These are phyloP conservation scores for Mycena galopus DNA, from an alignment of 768 basidiomycete genomes.

Conservation along the genomic window DNA sequence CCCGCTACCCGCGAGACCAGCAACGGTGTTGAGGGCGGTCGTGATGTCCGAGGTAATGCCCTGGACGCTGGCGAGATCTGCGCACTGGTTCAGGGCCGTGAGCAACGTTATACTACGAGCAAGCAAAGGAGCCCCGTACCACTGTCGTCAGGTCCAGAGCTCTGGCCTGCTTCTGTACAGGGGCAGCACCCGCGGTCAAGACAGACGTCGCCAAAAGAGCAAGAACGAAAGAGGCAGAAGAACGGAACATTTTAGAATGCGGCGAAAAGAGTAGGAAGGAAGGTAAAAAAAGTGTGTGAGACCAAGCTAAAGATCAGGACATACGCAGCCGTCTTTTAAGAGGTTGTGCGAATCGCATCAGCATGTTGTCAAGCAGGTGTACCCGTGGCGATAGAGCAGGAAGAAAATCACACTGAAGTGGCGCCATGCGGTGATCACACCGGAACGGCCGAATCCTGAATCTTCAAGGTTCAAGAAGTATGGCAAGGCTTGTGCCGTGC, in stretches of 20 bases:
- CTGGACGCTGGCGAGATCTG: background rate
- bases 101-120: background rate
- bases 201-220: background rate
- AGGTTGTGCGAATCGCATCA: slow-evolving; percentile 1
- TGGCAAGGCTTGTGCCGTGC: too few relatives aligned
- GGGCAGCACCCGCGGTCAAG: slow-evolving; percentile 9
- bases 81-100: background rate
- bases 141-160: background rate
- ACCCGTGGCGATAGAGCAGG: too few relatives aligned
- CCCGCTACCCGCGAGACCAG: background rate
- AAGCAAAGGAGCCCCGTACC: background rate
- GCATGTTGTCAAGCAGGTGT: too few relatives aligned
- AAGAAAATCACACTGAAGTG: too few relatives aligned
- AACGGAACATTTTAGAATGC: background rate
- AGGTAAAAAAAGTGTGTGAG: background rate
- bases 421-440: too few relatives aligned
- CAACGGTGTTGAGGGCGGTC: background rate
- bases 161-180: background rate
- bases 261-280: background rate
- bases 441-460: too few relatives aligned
- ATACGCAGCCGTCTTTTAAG: background rate
- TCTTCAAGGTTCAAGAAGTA: too few relatives aligned
- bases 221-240: background rate
- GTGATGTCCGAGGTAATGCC: background rate
- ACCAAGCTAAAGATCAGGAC: background rate